Conservation (phyloP, 2,329 filamentous ascomycete species). For the Colletotrichum trifolii region DNA sequence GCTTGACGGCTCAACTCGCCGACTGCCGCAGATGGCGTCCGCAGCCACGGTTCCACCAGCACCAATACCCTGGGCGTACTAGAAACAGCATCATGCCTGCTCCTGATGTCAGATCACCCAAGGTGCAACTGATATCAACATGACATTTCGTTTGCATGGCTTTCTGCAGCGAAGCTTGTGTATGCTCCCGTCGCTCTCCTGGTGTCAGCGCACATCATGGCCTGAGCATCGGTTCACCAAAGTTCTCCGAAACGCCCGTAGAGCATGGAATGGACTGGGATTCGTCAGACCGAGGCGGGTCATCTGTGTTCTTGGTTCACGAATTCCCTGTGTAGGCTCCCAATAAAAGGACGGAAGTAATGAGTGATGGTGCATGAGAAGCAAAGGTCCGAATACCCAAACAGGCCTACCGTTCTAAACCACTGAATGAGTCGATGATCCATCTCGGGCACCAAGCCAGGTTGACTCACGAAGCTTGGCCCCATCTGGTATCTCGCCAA, state of each 20-base stretch:
- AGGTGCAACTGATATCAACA: slow-evolving; percentile 35
- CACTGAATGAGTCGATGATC: slow-evolving; percentile 14
- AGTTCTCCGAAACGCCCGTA: neutral
- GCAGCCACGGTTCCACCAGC: slow-evolving; percentile 24
- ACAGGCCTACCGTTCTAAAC: slow-evolving; percentile 30
- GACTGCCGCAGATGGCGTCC: slow-evolving; percentile 33
- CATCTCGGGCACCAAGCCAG: slow-evolving; percentile 31
- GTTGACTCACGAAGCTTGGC: slow-evolving; percentile 29
- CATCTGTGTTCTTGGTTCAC: neutral
- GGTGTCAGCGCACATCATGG: slow-evolving; percentile 25
- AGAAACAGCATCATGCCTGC: slow-evolving; percentile 31
- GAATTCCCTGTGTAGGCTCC: too few species aligned
- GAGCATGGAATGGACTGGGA: slow-evolving; percentile 24
- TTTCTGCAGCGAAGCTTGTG: slow-evolving; percentile 3
- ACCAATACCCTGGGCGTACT: slow-evolving; percentile 20
- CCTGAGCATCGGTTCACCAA: slow-evolving; percentile 27
- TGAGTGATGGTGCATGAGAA: neutral
- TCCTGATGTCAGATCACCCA: slow-evolving; percentile 33
- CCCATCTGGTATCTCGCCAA: slow-evolving; percentile 32
- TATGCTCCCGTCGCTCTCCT: slow-evolving; percentile 22
- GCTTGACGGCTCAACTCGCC: slow-evolving; percentile 29
- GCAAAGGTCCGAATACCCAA: slow-evolving; percentile 16
- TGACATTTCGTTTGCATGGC: slow-evolving; percentile 25
- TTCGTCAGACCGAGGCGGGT: slow-evolving; percentile 21
- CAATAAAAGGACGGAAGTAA: too few species aligned